Evolutionary conservation across 2,329 filamentous ascomycete species (phyloP), one percentile per base, ranked within the genome.

Genomic region (Colletotrichum zoysiae): DNA sequence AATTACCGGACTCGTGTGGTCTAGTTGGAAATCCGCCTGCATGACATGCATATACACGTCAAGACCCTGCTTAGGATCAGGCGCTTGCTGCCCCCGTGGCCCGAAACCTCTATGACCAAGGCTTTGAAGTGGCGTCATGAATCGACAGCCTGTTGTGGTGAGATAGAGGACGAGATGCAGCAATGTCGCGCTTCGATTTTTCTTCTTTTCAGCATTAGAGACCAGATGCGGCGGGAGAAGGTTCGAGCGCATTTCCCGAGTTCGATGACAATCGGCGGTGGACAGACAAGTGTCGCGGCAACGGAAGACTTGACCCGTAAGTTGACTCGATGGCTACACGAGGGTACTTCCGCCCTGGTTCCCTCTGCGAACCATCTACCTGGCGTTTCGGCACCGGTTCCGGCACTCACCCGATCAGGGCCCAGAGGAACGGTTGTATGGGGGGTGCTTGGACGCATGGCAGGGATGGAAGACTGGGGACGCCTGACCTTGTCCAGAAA

Each of bases 381-480:
- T 73, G 56, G 55, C 46, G 56, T 65, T 44, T 74, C 73, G 73
- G 73, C 70, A 74, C 66, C 65, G 23, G 56, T 74, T 74, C 73
- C 73, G 73, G 73, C 70, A 70, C 65, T 74, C 73, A 63, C 70
- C 69, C 62, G 73, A 73, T 73, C 61, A 63, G 65, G 61, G 70
- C 73, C 73, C 73, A 67, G 58, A 64, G 61, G 72, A 59, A 70
- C 63, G 73, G 73, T 74, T 70, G 61, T 67, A 72, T 68, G 35
- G 71, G 67, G 61, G 71, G 51, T 72, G 71, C 63, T 72, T 71
- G 63, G 67, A 71, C 62, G n/a, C 23, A 57, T 50, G 30, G 30
- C 65, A 62, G 46, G 72, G 72, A 62, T 72, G 44, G 35, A 33
- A 58, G 51, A 60, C 72, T 14, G 61, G 65, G 65, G 23, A 73